phyloP scores from a whole-genome alignment of 1,284 basidiomycete species.

The Rhodotorula sp. region DNA sequence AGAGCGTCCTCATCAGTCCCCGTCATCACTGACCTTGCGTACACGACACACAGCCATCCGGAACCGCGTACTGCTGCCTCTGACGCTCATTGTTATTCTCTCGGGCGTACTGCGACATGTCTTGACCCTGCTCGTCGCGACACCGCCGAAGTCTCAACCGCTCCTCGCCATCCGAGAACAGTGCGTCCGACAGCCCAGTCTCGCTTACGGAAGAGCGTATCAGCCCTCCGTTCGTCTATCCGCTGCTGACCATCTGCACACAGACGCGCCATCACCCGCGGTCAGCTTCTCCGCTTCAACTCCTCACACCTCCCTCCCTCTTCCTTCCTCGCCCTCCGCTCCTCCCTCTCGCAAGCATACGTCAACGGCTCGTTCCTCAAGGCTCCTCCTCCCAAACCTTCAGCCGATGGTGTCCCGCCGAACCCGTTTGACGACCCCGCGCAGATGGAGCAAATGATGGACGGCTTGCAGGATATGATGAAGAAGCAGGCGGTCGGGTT shows the following conservation, averaged over 20 bases:
- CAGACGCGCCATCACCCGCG: constrained; percentile 79
- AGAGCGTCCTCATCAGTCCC: background rate
- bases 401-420: constrained; percentile 55
- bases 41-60: constrained; percentile 58
- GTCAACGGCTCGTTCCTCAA: constrained; percentile 76
- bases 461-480: constrained; percentile 98
- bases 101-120: constrained; percentile 94
- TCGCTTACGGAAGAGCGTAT: background rate
- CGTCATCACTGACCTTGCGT: background rate
- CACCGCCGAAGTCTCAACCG: constrained; percentile 75
- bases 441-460: constrained; percentile 99
- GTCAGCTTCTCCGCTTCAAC: constrained; percentile 76
- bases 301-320: constrained; percentile 64
- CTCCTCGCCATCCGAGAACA: constrained; percentile 84
- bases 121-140: constrained; percentile 80
- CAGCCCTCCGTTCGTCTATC: background rate
- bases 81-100: constrained; percentile 96
- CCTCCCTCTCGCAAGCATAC: constrained; percentile 57
- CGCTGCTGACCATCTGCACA: background rate
- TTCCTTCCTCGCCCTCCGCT: constrained; percentile 40
- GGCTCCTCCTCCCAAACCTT: constrained; percentile 60
- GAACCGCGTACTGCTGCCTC: constrained; percentile 89
- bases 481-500: constrained; percentile 95
- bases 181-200: constrained; percentile 56
- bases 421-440: constrained; percentile 76